Conservation (phyloP, 495 filamentous ascomycete species). For the Cudoniella acicularis region DNA sequence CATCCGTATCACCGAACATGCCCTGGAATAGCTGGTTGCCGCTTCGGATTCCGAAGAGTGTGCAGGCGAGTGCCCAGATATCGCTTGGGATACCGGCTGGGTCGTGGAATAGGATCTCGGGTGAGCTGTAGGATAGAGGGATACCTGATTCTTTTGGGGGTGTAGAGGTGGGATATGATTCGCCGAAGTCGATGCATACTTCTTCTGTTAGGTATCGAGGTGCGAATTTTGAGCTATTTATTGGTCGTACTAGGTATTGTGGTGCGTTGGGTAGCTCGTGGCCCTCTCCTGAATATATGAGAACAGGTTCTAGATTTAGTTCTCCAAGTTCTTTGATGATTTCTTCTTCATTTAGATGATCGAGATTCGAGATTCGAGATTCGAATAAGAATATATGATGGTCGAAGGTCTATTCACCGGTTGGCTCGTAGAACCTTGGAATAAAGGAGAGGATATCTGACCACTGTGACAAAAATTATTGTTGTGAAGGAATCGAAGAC, state of each 20-base stretch:
- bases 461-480: conserved; percentile 31
- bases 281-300: conserved; percentile 11
- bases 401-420: conserved; percentile 25
- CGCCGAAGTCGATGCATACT: conserved; percentile 30
- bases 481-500: conserved; percentile 28
- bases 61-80: conserved; percentile 33
- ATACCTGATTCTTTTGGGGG: conserved; percentile 23
- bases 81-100: conserved; percentile 23
- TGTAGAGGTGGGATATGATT: conserved; percentile 24
- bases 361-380: conserved; percentile 15
- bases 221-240: conserved; percentile 2
- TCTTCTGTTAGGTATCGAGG: conserved; percentile 16
- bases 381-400: conserved; percentile 27
- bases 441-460: conserved; percentile 5
- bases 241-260: conserved; percentile 26
- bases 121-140: conserved; percentile 28
- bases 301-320: conserved; percentile 17
- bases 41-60: conserved; percentile 33
- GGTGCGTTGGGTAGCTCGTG: conserved; percentile 21
- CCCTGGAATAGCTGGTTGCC: conserved; percentile 27
- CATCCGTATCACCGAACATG: conserved; percentile 25
- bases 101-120: conserved; percentile 29
- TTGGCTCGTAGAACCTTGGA: not conserved
- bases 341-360: conserved; percentile 22
- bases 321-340: conserved; percentile 23